Evolutionary conservation across 345 rosid species (phyloP), one percentile per base, ranked within the genome.

Genomic region (Salix caprea): DNA sequence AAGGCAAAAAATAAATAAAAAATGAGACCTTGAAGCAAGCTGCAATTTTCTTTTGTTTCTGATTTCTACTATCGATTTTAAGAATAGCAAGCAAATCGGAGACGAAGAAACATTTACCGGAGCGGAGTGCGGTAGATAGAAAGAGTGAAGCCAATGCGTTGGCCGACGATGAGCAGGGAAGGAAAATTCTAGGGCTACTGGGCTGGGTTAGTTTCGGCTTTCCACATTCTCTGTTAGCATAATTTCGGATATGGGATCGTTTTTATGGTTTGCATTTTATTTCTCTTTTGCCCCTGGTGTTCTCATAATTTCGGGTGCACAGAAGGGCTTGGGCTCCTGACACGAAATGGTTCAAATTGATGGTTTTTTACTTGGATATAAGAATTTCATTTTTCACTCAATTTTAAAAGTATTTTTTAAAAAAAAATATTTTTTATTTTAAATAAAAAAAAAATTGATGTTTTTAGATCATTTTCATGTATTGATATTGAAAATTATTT

Each of bases 31-130:
- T 42, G 46, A 42, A 42, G 46, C 46, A 42, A 42, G 2, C 13
- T 42, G 14, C 14, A 42, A 42, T 42, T 42, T 42, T 42, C 3
- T 42, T 11, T 42, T 42, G 13, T 11, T 42, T 42, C 46, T 7
- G 46, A 42, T 42, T 42, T 42, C 46, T 11, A 11, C 4, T 23
- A 61, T 7, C 13, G 26, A 28, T 61, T 19, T 24, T 23, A 6
- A 21, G 67, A 26, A 65, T 19, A 26, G 39, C 6, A 14, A 65
- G 39, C 14, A 28, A 26, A 65, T 30, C 71, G 26, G 24, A 21
- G 32, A 39, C 44, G 36, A 44, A 46, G 69, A 69, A 14, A 39
- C 44, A 23, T 65, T 18, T 71, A 78, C 80, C 80, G 39, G 76
- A 52, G 72, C 80, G 66, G 75, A 60, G 67, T 65, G 72, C 68